Base-by-base conservation (phyloP, 2,329 filamentous ascomycete genomes). In the Nakataea oryzae region DNA sequence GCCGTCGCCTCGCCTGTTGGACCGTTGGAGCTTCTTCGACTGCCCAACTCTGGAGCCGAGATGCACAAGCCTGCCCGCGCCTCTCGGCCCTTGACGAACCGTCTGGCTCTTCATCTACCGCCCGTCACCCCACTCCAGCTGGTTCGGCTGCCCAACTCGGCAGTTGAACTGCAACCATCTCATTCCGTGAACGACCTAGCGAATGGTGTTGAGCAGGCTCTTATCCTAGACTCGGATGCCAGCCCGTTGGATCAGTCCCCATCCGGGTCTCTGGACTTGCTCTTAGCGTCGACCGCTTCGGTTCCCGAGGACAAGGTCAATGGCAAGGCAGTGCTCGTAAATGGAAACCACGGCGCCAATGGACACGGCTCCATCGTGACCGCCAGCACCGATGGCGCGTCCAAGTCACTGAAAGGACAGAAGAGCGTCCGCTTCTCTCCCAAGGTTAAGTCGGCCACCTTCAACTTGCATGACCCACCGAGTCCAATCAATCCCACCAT, bases 361-460 rank as follows among this genome's bases (percentile, higher is more conserved):
- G 21, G 30, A 34, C 26, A 13, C 24, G 5, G 17, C 29, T 41
- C 24, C 7, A 7, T 32, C 3, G 58, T n/a, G 26, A 2, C 17
- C 14, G 12, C 17, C 12, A 26, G 17, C 7, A 14, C 17, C 34
- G 26, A 50, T 26, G 34, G 24, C 24, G 11, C 32, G 5, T 12
- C n/a, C 24, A 50, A 26, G 24, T 41, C 34, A 11, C 29, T 69
- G 8, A 81, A 79, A 67, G 75, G 78, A 47, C 75, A 74, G 54
- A 91, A 90, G 74, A 87, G 82, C 62, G 88, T 91, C 2, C 83
- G 86, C 11, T 91, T 91, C 68, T 89, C 88, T 3, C 82, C 87
- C 0, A 81, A 79, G 17, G 83, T 90, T 1, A 82, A 88, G 68
- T 85, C 86, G 11, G 83, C 85, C 1, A 86, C 86, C 0, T 86